Conservation (phyloP, 139 green algal genomes). For the Raphidocelis subcapitata region DNA sequence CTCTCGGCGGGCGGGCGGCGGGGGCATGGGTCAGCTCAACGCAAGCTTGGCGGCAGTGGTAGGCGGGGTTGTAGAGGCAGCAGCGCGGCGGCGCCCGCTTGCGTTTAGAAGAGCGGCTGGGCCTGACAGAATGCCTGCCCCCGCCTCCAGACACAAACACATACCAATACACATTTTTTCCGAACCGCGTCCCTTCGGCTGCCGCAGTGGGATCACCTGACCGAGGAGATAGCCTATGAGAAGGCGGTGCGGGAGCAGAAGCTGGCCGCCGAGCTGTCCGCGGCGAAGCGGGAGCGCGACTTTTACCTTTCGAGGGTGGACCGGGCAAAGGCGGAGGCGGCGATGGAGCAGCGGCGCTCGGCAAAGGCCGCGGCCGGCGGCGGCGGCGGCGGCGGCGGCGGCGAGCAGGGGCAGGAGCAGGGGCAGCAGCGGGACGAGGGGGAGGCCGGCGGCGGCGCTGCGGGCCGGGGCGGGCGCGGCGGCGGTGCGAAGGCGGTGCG, state of each 20-base stretch:
- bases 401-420: background rate
- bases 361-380: background rate
- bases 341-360: conserved; percentile 40
- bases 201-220: conserved; percentile 92
- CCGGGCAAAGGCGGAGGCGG: conserved; percentile 47
- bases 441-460: background rate
- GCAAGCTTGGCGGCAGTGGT: no score
- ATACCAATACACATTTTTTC: no score
- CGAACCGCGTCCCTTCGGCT: no score
- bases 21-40: no score
- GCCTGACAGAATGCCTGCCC: no score
- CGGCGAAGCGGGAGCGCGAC: conserved; percentile 90
- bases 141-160: no score
- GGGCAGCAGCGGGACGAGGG: background rate
- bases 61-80: no score
- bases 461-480: background rate
- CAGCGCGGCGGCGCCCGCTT: no score
- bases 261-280: conserved; percentile 81
- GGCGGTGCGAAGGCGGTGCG: conserved; percentile 22
- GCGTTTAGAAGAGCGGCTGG: no score
- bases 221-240: conserved; percentile 87
- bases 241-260: conserved; percentile 82
- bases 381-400: background rate
- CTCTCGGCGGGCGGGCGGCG: no score
- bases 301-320: conserved; percentile 85